Evolutionary conservation across 2,329 filamentous ascomycete genomes (phyloP).

Genomic region (Ceratocystis diversiconidia): DNA sequence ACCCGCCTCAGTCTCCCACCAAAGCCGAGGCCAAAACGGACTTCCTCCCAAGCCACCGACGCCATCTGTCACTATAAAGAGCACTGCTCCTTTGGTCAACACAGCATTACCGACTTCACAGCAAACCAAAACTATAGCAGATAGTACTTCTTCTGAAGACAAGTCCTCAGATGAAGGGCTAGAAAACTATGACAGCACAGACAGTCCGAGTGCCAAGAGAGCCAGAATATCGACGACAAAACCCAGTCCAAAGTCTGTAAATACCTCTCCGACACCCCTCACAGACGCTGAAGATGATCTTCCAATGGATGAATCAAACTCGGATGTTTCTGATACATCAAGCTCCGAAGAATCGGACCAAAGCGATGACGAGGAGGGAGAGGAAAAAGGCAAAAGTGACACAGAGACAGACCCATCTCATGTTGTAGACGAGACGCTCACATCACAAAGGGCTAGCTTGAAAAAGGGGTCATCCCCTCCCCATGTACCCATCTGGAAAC

Average conservation of each 20-base stretch:
- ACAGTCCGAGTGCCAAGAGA: neutral
- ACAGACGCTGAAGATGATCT: neutral
- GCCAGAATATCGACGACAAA: neutral
- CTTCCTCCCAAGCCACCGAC: neutral
- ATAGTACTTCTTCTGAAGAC: slow-evolving; percentile 7
- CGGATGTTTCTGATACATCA: neutral
- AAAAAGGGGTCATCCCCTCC: neutral
- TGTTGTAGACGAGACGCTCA: neutral
- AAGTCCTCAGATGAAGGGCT: slow-evolving; percentile 4
- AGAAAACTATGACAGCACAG: slow-evolving; percentile 6
- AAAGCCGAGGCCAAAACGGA: neutral
- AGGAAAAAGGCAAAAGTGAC: neutral
- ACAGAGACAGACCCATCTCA: neutral
- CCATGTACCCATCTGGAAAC: slow-evolving; percentile 11
- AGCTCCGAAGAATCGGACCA: neutral
- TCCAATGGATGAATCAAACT: neutral
- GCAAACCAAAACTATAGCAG: neutral
- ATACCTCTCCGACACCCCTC: neutral
- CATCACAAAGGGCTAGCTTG: neutral
- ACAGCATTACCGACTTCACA: too few relatives aligned
- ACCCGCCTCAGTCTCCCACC: slow-evolving; percentile 1
- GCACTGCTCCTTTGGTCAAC: too few relatives aligned
- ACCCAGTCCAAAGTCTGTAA: neutral
- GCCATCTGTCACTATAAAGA: neutral
- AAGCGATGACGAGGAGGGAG: neutral